Conservation (phyloP, 164 flowering plant species). For the Cinnamomum chago region DNA sequence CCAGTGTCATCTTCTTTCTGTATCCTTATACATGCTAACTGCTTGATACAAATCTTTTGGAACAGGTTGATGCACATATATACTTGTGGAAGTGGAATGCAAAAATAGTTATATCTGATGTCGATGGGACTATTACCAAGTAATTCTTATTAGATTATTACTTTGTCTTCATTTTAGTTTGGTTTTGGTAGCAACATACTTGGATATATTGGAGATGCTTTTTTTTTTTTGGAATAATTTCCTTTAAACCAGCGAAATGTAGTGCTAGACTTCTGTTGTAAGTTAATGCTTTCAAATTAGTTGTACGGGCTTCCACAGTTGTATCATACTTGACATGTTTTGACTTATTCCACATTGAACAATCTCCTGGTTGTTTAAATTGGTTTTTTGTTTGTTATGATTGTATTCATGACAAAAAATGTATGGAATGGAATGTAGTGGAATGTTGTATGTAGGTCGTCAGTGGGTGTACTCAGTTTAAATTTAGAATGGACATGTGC, state of each 20-base stretch:
- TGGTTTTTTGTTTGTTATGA: not conserved
- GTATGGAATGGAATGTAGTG: no score
- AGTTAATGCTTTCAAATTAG: not conserved
- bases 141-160: conserved; percentile 19
- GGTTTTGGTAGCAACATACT: not conserved
- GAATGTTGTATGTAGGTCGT: no score
- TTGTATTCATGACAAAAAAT: no score
- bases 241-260: not conserved
- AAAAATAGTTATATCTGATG: conserved; percentile 92
- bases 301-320: not conserved
- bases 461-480: no score
- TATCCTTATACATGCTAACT: conserved; percentile 1
- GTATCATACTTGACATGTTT: not conserved
- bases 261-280: not conserved
- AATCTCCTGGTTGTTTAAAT: not conserved
- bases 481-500: no score
- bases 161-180: not conserved
- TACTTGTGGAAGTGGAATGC: conserved; percentile 98
- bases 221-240: not conserved
- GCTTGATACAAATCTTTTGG: conserved; percentile 9
- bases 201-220: not conserved
- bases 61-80: conserved; percentile 93
- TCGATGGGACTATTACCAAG: conserved; percentile 98
- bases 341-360: not conserved
- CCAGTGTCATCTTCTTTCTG: not conserved